Percentiles rank a stretch among this genome's conserved stretches.
These are phyloP conservation scores for Mollisia scopiformis DNA, from an alignment of 2,329 filamentous ascomycete genomes.

Conservation along the genomic window DNA sequence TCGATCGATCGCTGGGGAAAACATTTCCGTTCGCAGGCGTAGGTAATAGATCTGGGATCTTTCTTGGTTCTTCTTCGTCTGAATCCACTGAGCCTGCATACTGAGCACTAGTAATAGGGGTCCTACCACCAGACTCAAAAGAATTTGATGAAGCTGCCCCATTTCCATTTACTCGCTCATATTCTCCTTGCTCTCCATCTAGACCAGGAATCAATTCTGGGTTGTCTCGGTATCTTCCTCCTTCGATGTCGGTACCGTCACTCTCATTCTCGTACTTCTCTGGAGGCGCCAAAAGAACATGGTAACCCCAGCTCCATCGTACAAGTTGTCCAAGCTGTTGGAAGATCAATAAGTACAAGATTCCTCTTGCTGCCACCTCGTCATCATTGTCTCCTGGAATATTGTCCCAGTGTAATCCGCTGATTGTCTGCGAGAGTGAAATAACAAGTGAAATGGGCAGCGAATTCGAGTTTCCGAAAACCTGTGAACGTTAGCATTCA, in stretches of 20 bases:
- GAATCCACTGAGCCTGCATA: slow-evolving; percentile 43
- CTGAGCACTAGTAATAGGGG: slow-evolving; percentile 33
- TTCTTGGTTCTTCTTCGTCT: slow-evolving; percentile 43
- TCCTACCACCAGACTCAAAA: slow-evolving; percentile 38
- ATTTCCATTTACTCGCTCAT: slow-evolving; percentile 8
- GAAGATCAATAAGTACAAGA: slow-evolving; percentile 94
- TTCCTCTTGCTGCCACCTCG: slow-evolving; percentile 90
- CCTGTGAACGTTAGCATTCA: slow-evolving; percentile 43
- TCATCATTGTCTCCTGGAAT: slow-evolving; percentile 93
- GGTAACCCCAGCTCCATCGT: slow-evolving; percentile 98
- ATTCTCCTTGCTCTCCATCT: slow-evolving; percentile 35
- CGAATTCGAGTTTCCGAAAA: slow-evolving; percentile 98
- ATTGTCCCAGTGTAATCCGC: slow-evolving; percentile 90
- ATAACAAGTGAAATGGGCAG: slow-evolving; percentile 95
- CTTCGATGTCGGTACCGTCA: slow-evolving; percentile 33
- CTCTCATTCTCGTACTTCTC: slow-evolving; percentile 67
- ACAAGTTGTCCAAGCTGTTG: slow-evolving; percentile 95
- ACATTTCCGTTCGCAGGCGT: slow-evolving; percentile 30
- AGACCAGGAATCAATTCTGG: slow-evolving; percentile 51
- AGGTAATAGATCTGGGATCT: slow-evolving; percentile 25
- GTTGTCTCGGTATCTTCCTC: slow-evolving; percentile 61
- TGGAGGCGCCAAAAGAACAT: slow-evolving; percentile 87
- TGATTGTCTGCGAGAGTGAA: slow-evolving; percentile 88
- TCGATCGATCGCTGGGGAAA: slow-evolving; percentile 23
- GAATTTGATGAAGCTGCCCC: slow-evolving; percentile 26